Conservation (phyloP, 495 filamentous ascomycete species). For the Rusavskia elegans region DNA sequence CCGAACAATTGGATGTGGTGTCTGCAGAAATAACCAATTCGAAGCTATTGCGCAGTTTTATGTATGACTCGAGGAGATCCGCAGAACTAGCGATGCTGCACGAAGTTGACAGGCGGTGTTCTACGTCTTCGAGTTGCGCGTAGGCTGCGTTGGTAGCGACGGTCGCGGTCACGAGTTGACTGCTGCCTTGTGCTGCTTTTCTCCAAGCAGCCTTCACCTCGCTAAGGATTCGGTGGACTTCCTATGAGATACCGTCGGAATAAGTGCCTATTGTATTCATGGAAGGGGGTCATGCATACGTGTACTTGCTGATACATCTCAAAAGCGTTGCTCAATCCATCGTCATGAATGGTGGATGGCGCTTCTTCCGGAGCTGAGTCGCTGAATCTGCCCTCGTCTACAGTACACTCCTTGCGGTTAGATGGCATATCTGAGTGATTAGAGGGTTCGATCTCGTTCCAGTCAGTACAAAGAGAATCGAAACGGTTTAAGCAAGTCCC, state of each 20-base stretch:
- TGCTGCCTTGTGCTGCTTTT: constrained; percentile 8
- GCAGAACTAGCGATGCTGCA: constrained; percentile 7
- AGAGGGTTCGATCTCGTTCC: not conserved
- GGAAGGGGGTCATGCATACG: constrained; percentile 2
- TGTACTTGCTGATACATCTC: constrained; percentile 8
- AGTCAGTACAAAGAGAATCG: not conserved
- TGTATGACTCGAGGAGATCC: not conserved
- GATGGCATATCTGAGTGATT: not conserved
- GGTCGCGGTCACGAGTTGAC: constrained; percentile 5
- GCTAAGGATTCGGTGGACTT: constrained; percentile 3
- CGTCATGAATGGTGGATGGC: constrained; percentile 4
- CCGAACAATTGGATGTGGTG: not conserved
- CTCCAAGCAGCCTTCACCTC: constrained; percentile 6
- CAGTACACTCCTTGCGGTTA: not conserved
- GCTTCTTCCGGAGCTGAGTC: not conserved
- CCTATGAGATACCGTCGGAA: constrained; percentile 3
- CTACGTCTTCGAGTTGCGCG: constrained; percentile 7
- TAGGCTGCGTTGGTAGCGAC: constrained; percentile 9
- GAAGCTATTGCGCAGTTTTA: not conserved
- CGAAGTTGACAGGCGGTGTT: constrained; percentile 4
- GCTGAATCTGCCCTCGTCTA: not conserved
- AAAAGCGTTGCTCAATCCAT: constrained; percentile 8
- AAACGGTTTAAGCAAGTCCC: not conserved
- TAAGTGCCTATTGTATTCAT: not conserved
- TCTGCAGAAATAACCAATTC: not conserved